These are phyloP conservation scores for Skeletonema costatum DNA, from an alignment of 108 stramenopile genomes.

Conservation along the genomic window DNA sequence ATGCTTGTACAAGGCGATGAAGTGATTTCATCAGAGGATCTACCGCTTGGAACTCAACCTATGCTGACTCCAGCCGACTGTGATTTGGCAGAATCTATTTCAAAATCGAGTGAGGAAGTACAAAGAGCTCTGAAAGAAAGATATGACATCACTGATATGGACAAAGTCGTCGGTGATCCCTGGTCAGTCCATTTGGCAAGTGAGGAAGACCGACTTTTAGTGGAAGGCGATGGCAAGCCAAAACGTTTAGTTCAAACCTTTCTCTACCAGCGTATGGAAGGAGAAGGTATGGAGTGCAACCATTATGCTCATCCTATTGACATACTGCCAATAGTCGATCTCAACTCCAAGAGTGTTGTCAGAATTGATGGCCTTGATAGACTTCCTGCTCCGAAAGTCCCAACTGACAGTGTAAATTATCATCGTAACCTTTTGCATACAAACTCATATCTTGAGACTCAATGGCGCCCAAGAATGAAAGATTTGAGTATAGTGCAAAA, in stretches of 20 bases:
- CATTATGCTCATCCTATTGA: conserved; percentile 82
- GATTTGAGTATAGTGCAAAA: conserved; percentile 63
- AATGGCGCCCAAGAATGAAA: conserved; percentile 34
- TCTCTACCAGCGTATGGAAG: conserved; percentile 59
- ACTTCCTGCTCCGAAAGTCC: conserved; percentile 41
- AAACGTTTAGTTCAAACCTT: conserved; percentile 68
- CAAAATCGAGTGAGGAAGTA: conserved; percentile 43
- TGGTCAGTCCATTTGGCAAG: conserved; percentile 68
- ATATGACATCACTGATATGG: conserved; percentile 55
- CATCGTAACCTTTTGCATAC: conserved; percentile 56
- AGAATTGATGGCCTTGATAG: conserved; percentile 57
- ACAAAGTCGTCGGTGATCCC: conserved; percentile 60
- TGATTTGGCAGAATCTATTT: conserved; percentile 64
- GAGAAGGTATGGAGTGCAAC: conserved; percentile 59
- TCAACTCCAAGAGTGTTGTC: conserved; percentile 55
- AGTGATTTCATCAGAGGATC: conserved; percentile 11
- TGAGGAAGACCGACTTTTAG: conserved; percentile 35
- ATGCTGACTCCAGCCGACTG: conserved; percentile 80
- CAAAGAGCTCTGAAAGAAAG: conserved; percentile 41
- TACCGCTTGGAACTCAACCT: conserved; percentile 59
- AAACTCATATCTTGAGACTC: conserved; percentile 52
- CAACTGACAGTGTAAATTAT: conserved; percentile 52
- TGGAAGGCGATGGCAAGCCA: conserved; percentile 30
- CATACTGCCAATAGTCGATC: conserved; percentile 67
- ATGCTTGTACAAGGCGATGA: conserved; percentile 26